phyloP scores from a whole-genome alignment of 805 yeast species.

The Debaryomyces hansenii region DNA sequence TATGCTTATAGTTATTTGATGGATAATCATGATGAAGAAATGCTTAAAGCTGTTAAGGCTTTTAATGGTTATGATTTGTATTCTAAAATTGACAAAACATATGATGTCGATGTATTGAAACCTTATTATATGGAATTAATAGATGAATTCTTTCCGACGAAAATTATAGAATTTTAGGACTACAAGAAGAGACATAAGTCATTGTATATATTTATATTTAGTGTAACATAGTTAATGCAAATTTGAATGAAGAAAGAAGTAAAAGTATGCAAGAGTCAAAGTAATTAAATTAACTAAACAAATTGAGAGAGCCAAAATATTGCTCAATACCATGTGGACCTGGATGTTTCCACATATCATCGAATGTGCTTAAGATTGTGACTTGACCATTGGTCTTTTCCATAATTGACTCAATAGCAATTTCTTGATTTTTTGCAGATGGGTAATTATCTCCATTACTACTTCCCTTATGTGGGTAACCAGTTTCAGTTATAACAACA shows the following conservation, averaged over 20 bases:
- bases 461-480: constrained; percentile 78
- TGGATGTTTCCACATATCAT: constrained; percentile 86
- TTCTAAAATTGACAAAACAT: constrained; percentile 54
- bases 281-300: constrained; percentile 19
- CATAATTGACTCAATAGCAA: constrained; percentile 66
- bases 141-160: constrained; percentile 64
- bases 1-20: constrained; percentile 63
- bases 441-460: constrained; percentile 77
- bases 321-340: constrained; percentile 87
- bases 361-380: constrained; percentile 74
- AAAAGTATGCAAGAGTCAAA: background rate
- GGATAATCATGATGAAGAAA: constrained; percentile 60
- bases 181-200: no score
- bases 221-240: constrained; percentile 1
- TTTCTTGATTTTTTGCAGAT: constrained; percentile 61
- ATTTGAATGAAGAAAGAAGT: background rate
- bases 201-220: background rate
- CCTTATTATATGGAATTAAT: constrained; percentile 62
- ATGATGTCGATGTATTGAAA: constrained; percentile 50
- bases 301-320: constrained; percentile 67
- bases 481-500: constrained; percentile 79
- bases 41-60: constrained; percentile 63
- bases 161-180: constrained; percentile 51
- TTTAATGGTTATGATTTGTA: constrained; percentile 70
- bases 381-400: constrained; percentile 56